phyloP scores from a whole-genome alignment of 306 rosid genomes.

The Citrullus mucosospermus region DNA sequence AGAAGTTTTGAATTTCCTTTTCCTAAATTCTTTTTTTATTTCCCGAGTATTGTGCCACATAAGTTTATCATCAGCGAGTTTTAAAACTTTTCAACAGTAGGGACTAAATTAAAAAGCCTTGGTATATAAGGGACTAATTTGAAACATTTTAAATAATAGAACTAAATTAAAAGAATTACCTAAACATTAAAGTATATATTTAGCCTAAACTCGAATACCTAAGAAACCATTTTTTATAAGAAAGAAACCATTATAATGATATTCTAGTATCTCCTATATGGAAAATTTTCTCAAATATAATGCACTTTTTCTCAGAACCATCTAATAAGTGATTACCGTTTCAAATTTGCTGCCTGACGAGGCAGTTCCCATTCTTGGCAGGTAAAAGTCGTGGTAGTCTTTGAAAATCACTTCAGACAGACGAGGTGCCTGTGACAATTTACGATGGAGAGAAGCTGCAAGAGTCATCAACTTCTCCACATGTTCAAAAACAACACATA shows the following conservation, averaged over 20 bases:
- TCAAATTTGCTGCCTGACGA: slow-evolving; percentile 20
- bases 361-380: slow-evolving; percentile 53
- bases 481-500: slow-evolving; percentile 59
- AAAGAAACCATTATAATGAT: neutral
- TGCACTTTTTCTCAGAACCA: neutral
- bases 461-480: slow-evolving; percentile 60
- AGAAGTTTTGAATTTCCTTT: neutral
- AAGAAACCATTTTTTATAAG: too few species aligned
- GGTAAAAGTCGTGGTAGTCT: slow-evolving; percentile 49
- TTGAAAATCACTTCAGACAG: slow-evolving; percentile 61
- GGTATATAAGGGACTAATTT: neutral
- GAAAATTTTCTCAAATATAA: neutral
- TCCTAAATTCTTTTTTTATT: too few species aligned
- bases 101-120: neutral
- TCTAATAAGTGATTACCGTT: slow-evolving; percentile 35
- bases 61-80: neutral
- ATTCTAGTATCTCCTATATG: neutral
- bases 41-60: neutral
- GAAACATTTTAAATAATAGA: neutral
- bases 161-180: neutral
- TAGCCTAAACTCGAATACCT: neutral
- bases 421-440: slow-evolving; percentile 65
- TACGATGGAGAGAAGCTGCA: slow-evolving; percentile 87
- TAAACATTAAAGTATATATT: neutral
- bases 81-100: neutral